Base-by-base conservation (phyloP, 768 basidiomycete genomes). In the Rubroboletus satanas region DNA sequence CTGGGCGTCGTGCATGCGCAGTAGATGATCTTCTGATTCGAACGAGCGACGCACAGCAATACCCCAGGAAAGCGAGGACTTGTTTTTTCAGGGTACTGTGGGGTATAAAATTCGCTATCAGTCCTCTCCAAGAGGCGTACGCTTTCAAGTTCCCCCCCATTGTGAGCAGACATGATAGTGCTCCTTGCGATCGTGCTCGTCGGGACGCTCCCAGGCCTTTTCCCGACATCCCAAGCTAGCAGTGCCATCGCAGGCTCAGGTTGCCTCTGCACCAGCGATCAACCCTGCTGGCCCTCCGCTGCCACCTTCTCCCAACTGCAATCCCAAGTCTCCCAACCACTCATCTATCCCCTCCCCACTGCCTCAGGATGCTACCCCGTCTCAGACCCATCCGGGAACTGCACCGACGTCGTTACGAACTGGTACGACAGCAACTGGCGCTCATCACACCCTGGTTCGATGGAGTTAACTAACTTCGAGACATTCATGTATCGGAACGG, bases 281-380 rank as follows among this genome's bases (percentile, higher is more conserved):
- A 77, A 29, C 8, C 65, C 0, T 81, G 78, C 61, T 80, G 79
- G 77, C 79, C 79, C 3, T 67, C 61, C n/a, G 45, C 64, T 0
- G 39, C 64, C 2, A 64, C 67, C 1, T 77, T 79, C 55, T 38
- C 66, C 9, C 38, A 55, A 6, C 67, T 80, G 10, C 57, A 70
- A 8, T 59, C 64, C 4, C 64, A 73, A 47, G 47, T 81, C 28
- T 79, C 80, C 1, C 77, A 76, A 35, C 77, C 77, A 0, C 70
- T 81, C 31, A 46, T 82, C 7, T 61, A 68, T 17, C 80, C 79
- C 0, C 43, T 63, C 0, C 76, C 79, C 1, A 71, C 73, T 2
- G 77, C 74, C 3, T 69, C 70, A 1, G 66, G 72, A 1, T 81
- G 79, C 58, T 80, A 81, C 52, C 71, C 78, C 0, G 36, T 56